A percentile compares a stretch with the other conserved stretches of the same genome.
Evolutionary conservation across 306 rosid species (phyloP).

Genomic region (Cicer cuneatum): DNA sequence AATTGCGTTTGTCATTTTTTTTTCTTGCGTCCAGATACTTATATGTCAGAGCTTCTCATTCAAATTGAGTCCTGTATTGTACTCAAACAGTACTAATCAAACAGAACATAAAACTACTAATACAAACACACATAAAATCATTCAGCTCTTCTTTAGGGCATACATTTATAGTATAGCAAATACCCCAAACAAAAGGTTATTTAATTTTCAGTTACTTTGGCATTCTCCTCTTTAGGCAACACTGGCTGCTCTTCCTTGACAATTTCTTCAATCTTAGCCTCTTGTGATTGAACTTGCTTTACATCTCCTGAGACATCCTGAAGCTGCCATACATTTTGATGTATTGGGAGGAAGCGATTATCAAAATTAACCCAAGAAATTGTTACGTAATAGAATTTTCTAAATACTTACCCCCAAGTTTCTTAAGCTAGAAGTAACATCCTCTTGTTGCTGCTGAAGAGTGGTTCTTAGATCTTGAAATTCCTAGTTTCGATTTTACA

Average conservation of each 20-base stretch:
- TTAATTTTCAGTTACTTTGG: conserved; percentile 53
- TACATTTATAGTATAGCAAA: conserved; percentile 35
- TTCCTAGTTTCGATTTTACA: conserved; percentile 61
- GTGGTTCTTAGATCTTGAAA: conserved; percentile 90
- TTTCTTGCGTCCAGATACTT: too few relatives aligned
- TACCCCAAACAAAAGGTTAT: conserved; percentile 18
- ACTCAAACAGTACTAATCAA: conserved; percentile 43
- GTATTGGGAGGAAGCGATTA: not conserved
- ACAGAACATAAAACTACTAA: conserved; percentile 40
- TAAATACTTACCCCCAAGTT: conserved; percentile 71
- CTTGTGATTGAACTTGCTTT: conserved; percentile 49
- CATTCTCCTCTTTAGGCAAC: conserved; percentile 53
- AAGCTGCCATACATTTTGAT: conserved; percentile 59
- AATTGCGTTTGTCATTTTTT: too few relatives aligned
- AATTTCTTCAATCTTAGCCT: conserved; percentile 48
- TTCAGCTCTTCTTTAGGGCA: conserved; percentile 37
- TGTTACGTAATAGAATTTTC: conserved; percentile 19
- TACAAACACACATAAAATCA: conserved; percentile 39
- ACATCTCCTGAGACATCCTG: conserved; percentile 62
- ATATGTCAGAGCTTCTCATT: too few relatives aligned
- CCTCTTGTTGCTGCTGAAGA: conserved; percentile 96
- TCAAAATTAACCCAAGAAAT: not conserved
- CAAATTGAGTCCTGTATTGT: conserved; percentile 17
- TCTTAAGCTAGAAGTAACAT: conserved; percentile 80
- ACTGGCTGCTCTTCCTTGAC: conserved; percentile 49